Conservation (phyloP, 306 rosid genomes). For the Acmispon strigosus region DNA sequence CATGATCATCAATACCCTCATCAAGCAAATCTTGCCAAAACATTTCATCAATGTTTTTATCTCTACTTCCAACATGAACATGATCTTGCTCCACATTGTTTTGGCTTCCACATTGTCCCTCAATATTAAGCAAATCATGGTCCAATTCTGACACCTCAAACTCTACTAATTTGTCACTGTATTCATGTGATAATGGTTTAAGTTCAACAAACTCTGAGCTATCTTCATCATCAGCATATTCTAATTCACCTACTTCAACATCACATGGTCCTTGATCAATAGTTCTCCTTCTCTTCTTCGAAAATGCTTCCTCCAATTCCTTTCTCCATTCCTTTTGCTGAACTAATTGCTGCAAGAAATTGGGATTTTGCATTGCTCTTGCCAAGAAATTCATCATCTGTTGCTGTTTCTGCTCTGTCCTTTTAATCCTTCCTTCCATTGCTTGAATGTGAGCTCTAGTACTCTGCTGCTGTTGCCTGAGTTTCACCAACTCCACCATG, state of each 20-base stretch:
- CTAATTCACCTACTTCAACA: conserved; percentile 28
- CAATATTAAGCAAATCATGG: conserved; percentile 11
- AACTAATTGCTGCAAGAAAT: conserved; percentile 43
- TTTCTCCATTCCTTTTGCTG: conserved; percentile 45
- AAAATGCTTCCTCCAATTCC: conserved; percentile 39
- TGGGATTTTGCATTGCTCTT: conserved; percentile 64
- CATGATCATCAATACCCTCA: conserved; percentile 26
- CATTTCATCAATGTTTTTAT: conserved; percentile 27
- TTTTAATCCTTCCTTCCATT: conserved; percentile 54
- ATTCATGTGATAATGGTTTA: conserved; percentile 23
- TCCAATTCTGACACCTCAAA: conserved; percentile 34
- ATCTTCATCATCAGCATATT: conserved; percentile 20
- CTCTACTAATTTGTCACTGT: neutral
- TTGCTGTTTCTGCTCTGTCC: conserved; percentile 56
- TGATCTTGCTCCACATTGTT: neutral
- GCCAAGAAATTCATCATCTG: conserved; percentile 70
- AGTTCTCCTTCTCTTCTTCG: conserved; percentile 45
- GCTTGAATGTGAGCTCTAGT: conserved; percentile 36
- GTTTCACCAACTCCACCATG: conserved; percentile 66
- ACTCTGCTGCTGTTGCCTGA: conserved; percentile 62
- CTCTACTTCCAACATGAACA: conserved; percentile 16
- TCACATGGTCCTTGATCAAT: conserved; percentile 45
- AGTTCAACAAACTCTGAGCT: conserved; percentile 23
- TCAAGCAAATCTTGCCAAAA: conserved; percentile 56
- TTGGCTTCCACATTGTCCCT: conserved; percentile 7